Evolutionary conservation across 2,329 filamentous ascomycete species (phyloP).

Genomic region (Pezicula rhizophila): DNA sequence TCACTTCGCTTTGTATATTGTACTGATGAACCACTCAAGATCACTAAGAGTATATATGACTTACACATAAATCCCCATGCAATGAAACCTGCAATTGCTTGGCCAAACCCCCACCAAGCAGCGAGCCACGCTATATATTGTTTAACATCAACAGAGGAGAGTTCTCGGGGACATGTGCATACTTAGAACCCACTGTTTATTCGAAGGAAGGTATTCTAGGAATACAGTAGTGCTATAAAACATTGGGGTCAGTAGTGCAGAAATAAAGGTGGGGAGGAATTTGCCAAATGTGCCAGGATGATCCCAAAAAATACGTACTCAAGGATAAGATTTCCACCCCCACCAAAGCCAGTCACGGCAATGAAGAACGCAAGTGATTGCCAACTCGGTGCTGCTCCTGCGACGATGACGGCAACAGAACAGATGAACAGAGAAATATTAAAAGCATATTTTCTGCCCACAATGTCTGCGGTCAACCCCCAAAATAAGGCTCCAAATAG

Average conservation of each 20-base stretch:
- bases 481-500: constrained; percentile 58
- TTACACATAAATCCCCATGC: constrained; percentile 22
- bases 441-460: constrained; percentile 63
- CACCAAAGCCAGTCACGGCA: constrained; percentile 56
- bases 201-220: constrained; percentile 48
- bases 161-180: neutral
- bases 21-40: too few relatives aligned
- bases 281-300: too few relatives aligned
- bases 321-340: constrained; percentile 54
- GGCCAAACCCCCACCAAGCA: constrained; percentile 42
- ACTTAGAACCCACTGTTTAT: constrained; percentile 57
- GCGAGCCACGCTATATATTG: constrained; percentile 43
- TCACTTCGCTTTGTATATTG: too few relatives aligned
- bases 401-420: constrained; percentile 55
- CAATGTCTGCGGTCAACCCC: constrained; percentile 61
- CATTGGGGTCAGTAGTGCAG: too few relatives aligned
- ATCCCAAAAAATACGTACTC: constrained; percentile 8
- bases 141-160: constrained; percentile 1
- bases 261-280: too few relatives aligned
- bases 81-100: constrained; percentile 23
- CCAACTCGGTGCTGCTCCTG: constrained; percentile 64
- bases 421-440: constrained; percentile 60
- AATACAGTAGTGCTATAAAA: constrained; percentile 38
- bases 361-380: constrained; percentile 57
- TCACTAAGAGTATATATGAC: neutral